phyloP scores from a whole-genome alignment of 768 basidiomycete genomes.

The Neoboletus brunneissimus region DNA sequence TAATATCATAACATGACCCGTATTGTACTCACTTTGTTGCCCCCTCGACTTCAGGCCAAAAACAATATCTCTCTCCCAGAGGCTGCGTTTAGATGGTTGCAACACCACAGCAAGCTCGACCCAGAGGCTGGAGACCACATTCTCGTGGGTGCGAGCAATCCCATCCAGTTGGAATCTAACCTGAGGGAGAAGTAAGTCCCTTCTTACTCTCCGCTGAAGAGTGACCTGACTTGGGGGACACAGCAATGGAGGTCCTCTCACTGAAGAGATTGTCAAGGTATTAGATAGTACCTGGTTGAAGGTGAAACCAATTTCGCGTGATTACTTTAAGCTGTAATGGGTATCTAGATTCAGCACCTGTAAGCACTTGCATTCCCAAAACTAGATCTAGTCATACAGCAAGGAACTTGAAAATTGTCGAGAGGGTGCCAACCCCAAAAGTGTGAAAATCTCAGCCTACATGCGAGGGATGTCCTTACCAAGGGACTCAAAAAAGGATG shows the following conservation, averaged over 20 bases:
- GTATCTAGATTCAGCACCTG: not conserved
- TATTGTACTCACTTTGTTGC: not conserved
- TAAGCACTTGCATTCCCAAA: not conserved
- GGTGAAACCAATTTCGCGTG: conserved; percentile 1
- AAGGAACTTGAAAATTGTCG: not conserved
- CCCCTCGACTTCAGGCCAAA: conserved; percentile 7
- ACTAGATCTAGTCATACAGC: not conserved
- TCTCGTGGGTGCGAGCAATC: conserved; percentile 38
- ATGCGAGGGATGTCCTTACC: not conserved
- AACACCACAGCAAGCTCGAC: conserved; percentile 18
- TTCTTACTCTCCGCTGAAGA: not conserved
- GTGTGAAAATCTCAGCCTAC: not conserved
- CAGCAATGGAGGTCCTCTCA: conserved; percentile 2
- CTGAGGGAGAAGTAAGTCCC: conserved; percentile 9
- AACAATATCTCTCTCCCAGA: conserved; percentile 7
- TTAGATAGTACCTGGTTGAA: conserved; percentile 7
- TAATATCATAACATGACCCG: not conserved
- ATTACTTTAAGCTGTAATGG: not conserved
- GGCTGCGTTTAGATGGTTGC: conserved; percentile 23
- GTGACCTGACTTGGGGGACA: not conserved
- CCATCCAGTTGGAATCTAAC: conserved; percentile 34
- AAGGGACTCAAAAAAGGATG: conserved; percentile 4
- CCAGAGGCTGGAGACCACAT: conserved; percentile 24
- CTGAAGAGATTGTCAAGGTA: not conserved
- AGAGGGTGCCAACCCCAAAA: not conserved